Percentiles rank a stretch among this genome's conserved stretches.
Conservation (phyloP, 345 rosid genomes). For the Pugionium cornutum region DNA sequence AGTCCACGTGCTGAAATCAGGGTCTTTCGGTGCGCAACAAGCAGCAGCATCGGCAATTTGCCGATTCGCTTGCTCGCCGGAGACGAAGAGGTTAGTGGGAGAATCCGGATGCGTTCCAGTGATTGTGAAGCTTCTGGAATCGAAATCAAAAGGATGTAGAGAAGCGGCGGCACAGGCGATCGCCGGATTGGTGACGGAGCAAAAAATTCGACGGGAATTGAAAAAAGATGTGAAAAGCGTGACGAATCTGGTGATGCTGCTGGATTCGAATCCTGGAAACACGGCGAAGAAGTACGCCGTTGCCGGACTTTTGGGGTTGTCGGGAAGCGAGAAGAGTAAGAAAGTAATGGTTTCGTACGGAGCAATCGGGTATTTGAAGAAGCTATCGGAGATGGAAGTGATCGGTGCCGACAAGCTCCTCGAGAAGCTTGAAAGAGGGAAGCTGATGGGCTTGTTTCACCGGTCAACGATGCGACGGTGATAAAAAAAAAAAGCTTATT, state of each 20-base stretch:
- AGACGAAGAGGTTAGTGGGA: slow-evolving; percentile 73
- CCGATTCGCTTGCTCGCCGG: slow-evolving; percentile 54
- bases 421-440: slow-evolving; percentile 75
- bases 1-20: slow-evolving; percentile 72
- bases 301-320: slow-evolving; percentile 58
- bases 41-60: slow-evolving; percentile 85
- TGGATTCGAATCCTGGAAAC: slow-evolving; percentile 80
- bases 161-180: slow-evolving; percentile 85
- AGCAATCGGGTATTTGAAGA: slow-evolving; percentile 90
- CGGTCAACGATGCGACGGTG: slow-evolving; percentile 20
- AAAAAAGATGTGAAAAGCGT: slow-evolving; percentile 69
- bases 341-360: slow-evolving; percentile 89
- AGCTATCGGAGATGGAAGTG: slow-evolving; percentile 85
- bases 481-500: neutral
- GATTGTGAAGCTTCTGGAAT: slow-evolving; percentile 70
- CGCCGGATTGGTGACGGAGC: slow-evolving; percentile 61
- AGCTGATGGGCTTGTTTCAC: slow-evolving; percentile 59
- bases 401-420: slow-evolving; percentile 82
- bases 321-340: slow-evolving; percentile 82
- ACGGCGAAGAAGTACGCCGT: slow-evolving; percentile 88
- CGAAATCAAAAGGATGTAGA: slow-evolving; percentile 62
- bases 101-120: slow-evolving; percentile 75
- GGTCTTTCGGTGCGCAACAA: slow-evolving; percentile 77
- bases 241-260: slow-evolving; percentile 76
- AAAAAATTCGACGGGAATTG: slow-evolving; percentile 60